phyloP scores from a whole-genome alignment of 192 early-diverging fungal genomes.

The Coemansia sp. region DNA sequence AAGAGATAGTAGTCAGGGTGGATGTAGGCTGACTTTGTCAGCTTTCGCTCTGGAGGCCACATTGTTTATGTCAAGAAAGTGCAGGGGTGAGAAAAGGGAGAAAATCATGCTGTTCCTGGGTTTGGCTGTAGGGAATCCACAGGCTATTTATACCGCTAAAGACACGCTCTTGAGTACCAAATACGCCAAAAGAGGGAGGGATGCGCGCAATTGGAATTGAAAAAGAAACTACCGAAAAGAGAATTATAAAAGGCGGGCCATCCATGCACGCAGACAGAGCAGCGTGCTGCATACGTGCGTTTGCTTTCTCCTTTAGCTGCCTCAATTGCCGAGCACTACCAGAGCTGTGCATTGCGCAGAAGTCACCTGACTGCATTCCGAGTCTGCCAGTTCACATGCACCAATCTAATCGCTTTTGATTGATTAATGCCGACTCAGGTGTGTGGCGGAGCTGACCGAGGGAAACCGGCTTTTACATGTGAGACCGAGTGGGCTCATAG shows the following conservation, averaged over 20 bases:
- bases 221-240: neutral
- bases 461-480: neutral
- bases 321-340: neutral
- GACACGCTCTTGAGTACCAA: neutral
- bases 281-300: neutral
- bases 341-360: neutral
- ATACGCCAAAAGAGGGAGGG: neutral
- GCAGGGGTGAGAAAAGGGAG: neutral
- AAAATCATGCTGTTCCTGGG: neutral
- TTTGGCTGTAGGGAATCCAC: neutral
- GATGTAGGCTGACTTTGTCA: slow-evolving; percentile 11
- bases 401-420: neutral
- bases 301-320: neutral
- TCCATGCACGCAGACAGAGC: slow-evolving; percentile 4
- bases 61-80: neutral
- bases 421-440: neutral
- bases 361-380: neutral
- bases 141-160: neutral
- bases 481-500: neutral
- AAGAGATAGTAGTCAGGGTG: slow-evolving; percentile 13
- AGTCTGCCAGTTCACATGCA: neutral
- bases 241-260: neutral
- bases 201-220: neutral
- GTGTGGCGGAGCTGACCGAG: neutral
- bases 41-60: slow-evolving; percentile 27